These are phyloP conservation scores for Endogone sp. DNA, from an alignment of 192 early-diverging fungal genomes.

Conservation along the genomic window DNA sequence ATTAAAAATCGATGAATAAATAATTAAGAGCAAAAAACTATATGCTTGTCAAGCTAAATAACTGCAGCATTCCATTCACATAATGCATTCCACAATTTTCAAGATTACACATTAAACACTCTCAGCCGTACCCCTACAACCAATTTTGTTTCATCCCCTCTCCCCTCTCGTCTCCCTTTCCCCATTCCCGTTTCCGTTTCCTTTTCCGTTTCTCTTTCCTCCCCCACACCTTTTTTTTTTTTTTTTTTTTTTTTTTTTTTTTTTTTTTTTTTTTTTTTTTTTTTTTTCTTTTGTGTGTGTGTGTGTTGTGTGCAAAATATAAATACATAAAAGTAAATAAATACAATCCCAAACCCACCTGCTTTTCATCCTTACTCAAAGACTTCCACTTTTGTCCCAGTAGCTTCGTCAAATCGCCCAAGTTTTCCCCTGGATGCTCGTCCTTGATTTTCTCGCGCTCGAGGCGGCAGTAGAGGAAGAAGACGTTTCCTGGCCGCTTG, in stretches of 20 bases:
- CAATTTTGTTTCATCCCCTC: slow-evolving; percentile 6
- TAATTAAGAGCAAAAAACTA: not conserved
- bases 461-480: slow-evolving; percentile 35
- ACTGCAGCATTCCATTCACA: too few species aligned
- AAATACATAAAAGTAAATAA: not conserved
- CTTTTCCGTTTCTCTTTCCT: too few species aligned
- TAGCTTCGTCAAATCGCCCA: slow-evolving; percentile 29
- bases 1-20: not conserved
- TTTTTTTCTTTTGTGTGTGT: too few species aligned
- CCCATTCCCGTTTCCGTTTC: too few species aligned
- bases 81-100: too few species aligned
- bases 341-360: slow-evolving; percentile 14
- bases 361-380: slow-evolving; percentile 26
- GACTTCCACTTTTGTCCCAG: slow-evolving; percentile 40
- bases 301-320: not conserved
- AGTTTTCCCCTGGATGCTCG: slow-evolving; percentile 27
- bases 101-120: too few species aligned
- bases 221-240: too few species aligned
- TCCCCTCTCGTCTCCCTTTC: too few species aligned
- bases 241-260: not conserved
- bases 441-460: slow-evolving; percentile 40
- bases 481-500: slow-evolving; percentile 38
- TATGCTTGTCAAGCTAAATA: too few species aligned
- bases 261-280: not conserved
- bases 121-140: too few species aligned